Percentiles rank a stretch among this genome's conserved stretches.
phyloP scores from a whole-genome alignment of 1,284 basidiomycete species.

The Coniferiporia sulphurascens region DNA sequence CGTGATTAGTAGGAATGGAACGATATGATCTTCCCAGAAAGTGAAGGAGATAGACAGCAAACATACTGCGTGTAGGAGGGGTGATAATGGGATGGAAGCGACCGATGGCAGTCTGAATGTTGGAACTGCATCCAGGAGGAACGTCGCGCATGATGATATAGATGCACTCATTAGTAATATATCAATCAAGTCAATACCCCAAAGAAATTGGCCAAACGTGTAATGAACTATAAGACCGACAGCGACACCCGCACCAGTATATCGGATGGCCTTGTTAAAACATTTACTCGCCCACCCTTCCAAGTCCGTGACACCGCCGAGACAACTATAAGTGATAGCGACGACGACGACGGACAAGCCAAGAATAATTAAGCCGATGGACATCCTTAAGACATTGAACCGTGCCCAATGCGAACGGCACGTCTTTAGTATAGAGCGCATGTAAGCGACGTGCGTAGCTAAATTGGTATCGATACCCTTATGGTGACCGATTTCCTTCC shows the following conservation, averaged over 20 bases:
- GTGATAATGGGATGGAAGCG: slow-evolving; percentile 41
- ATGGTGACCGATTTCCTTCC: slow-evolving; percentile 26
- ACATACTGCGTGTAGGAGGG: slow-evolving; percentile 63
- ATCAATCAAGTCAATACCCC: slow-evolving; percentile 1
- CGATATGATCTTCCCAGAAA: slow-evolving; percentile 89
- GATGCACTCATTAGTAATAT: slow-evolving; percentile 4
- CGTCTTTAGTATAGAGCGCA: slow-evolving; percentile 57
- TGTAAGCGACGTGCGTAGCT: slow-evolving; percentile 46
- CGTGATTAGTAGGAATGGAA: slow-evolving; percentile 70
- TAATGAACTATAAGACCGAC: slow-evolving; percentile 37
- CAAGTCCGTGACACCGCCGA: slow-evolving; percentile 37
- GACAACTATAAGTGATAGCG: slow-evolving; percentile 44
- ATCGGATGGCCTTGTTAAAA: slow-evolving; percentile 31
- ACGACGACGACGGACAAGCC: slow-evolving; percentile 41
- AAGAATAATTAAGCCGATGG: slow-evolving; percentile 55
- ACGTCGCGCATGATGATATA: slow-evolving; percentile 34
- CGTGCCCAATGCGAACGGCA: slow-evolving; percentile 93
- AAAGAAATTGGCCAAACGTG: slow-evolving; percentile 19
- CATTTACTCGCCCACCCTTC: slow-evolving; percentile 35
- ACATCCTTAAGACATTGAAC: slow-evolving; percentile 81
- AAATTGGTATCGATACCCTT: slow-evolving; percentile 21
- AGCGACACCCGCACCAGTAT: slow-evolving; percentile 37
- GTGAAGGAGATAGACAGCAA: slow-evolving; percentile 93
- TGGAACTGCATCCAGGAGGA: slow-evolving; percentile 22
- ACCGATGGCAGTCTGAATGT: slow-evolving; percentile 27